A percentile compares a stretch with the other conserved stretches of the same genome.
These are phyloP conservation scores for Phlyctochytrium planicorne DNA, from an alignment of 192 early-diverging fungal genomes.

Conservation along the genomic window DNA sequence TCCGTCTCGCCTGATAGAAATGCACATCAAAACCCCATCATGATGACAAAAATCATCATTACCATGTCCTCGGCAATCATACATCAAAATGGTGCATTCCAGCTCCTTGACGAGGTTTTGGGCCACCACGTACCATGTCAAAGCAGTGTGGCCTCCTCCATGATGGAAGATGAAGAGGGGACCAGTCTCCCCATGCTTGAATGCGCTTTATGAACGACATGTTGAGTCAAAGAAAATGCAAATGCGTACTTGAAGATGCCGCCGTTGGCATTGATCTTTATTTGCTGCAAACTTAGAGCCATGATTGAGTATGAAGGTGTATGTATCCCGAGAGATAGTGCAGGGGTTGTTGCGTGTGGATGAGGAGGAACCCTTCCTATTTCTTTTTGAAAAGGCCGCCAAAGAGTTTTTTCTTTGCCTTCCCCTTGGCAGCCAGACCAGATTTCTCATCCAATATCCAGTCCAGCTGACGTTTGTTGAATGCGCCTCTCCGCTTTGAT, in stretches of 20 bases:
- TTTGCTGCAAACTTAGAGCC: too few relatives aligned
- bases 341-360: too few relatives aligned
- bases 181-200: not conserved
- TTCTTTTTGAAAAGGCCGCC: not conserved
- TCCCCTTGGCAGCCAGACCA: slow-evolving; percentile 11
- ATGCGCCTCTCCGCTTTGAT: slow-evolving; percentile 63
- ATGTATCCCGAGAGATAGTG: too few relatives aligned
- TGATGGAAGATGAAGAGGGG: slow-evolving; percentile 43
- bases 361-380: too few relatives aligned
- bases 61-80: slow-evolving; percentile 42
- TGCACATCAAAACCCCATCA: not conserved
- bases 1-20: slow-evolving; percentile 19
- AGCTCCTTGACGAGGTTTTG: not conserved
- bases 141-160: slow-evolving; percentile 38
- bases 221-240: too few relatives aligned
- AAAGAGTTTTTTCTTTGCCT: not conserved
- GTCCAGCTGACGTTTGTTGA: slow-evolving; percentile 67
- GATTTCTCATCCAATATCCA: slow-evolving; percentile 52
- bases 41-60: not conserved
- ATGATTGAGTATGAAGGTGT: too few relatives aligned
- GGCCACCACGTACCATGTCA: slow-evolving; percentile 32
- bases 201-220: not conserved
- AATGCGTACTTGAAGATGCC: too few relatives aligned
- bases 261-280: too few relatives aligned
- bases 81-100: slow-evolving; percentile 19